Base-by-base conservation (phyloP, 805 yeast species). In the Blastobotrys attinorum region DNA sequence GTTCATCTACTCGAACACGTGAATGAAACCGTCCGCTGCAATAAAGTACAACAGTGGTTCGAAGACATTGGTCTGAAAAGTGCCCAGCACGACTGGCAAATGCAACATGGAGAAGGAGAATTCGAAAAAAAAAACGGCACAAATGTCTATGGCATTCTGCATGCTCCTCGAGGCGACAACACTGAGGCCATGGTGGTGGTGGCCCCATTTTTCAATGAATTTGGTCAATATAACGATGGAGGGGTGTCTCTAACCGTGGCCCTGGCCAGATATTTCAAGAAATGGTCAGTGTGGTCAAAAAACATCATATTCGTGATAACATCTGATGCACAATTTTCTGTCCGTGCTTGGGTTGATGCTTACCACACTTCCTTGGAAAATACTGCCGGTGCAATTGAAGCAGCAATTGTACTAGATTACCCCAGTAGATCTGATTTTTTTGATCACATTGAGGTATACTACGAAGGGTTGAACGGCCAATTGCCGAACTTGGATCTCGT, bases 211-310 rank as follows among this genome's bases (percentile, higher is more conserved):
- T 61, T 57, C 39, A 85, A 84, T 43, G 64, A 77, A 4, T 84
- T 79, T 39, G 76, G 75, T 2, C 70, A 71, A 42, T 69, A 65
- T 56, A 92, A 92, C 60, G 71, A 77, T 46, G 95, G 95, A 33
- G 98, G 95, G 2, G 69, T 85, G 31, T 75, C 95, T 0, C 61
- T 89, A 27, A 74, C 81, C 1, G 60, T 85, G 15, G 79, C 89
- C 0, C 64, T 92, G 49, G 81, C 92, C 0, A 72, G 89, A 49
- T 90, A 83, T 64, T 83, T 90, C 61, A 72, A 79, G 35, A 72
- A 87, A 51, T 79, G 95, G 83, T 82, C 95, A 5, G 76, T 92
- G 8, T 92, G 97, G 98, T 86, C 96, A 18, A 92, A 92, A 59
- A 94, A 89, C 58, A 81, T 92, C 50, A 83, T 92, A 22, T 66